Evolutionary conservation across 2,329 filamentous ascomycete genomes (phyloP).

Genomic region (Pseudogymnoascus sp.): DNA sequence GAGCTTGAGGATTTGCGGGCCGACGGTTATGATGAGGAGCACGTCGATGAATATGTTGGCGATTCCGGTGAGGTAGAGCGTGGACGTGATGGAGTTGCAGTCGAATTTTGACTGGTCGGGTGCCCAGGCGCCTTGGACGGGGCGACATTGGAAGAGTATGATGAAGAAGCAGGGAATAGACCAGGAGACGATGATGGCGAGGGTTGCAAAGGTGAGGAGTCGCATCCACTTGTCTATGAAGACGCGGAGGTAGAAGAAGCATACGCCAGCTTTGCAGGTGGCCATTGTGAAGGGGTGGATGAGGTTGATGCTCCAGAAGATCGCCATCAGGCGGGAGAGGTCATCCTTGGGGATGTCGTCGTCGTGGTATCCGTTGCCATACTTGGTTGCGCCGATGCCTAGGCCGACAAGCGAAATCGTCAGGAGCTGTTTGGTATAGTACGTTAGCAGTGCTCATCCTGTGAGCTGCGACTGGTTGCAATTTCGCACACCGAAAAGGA

Average conservation of each 20-base stretch:
- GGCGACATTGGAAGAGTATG: conserved; percentile 42
- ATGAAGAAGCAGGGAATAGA: conserved; percentile 14
- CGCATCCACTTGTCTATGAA: conserved; percentile 32
- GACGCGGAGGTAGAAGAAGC: conserved; percentile 47
- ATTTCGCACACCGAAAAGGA: background rate
- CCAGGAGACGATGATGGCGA: background rate
- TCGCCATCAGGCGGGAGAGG: background rate
- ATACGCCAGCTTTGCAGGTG: conserved; percentile 41
- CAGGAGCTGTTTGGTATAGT: background rate
- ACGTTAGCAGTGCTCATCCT: background rate
- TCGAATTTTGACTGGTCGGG: conserved; percentile 40
- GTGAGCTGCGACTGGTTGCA: background rate
- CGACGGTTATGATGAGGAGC: conserved; percentile 44
- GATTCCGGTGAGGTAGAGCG: conserved; percentile 41
- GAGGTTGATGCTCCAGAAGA: conserved; percentile 33
- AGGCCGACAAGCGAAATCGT: background rate
- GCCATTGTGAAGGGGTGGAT: conserved; percentile 40
- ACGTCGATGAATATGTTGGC: conserved; percentile 46
- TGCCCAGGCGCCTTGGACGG: conserved; percentile 45
- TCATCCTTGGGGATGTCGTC: background rate
- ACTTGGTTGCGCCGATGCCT: background rate
- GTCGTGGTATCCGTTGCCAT: background rate
- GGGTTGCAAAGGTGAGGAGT: background rate
- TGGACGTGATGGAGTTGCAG: conserved; percentile 42
- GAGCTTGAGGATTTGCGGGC: conserved; percentile 33